Percentiles rank a stretch among this genome's conserved stretches.
Evolutionary conservation across 1,284 basidiomycete species (phyloP).

Genomic region (Rhodotorula sp.): DNA sequence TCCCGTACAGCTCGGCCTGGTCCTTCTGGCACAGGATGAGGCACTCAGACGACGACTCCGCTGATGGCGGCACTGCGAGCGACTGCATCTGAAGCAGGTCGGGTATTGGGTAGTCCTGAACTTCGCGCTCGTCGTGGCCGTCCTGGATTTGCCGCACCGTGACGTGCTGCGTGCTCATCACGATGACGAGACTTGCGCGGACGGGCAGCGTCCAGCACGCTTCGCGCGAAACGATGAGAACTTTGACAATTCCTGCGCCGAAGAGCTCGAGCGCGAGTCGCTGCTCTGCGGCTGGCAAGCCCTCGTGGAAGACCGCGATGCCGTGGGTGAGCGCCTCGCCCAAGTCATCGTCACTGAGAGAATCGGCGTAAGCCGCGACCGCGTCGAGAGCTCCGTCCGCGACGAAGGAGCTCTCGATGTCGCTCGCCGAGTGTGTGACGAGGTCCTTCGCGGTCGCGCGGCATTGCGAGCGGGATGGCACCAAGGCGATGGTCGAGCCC

Average conservation of each 20-base stretch:
- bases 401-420: slow-evolving; percentile 55
- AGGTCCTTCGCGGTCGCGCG: slow-evolving; percentile 74
- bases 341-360: slow-evolving; percentile 66
- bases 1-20: slow-evolving; percentile 69
- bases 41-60: slow-evolving; percentile 61
- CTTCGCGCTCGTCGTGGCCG: slow-evolving; percentile 23
- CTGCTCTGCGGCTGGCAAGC: slow-evolving; percentile 68
- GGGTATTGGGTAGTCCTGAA: slow-evolving; percentile 69
- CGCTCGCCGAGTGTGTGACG: slow-evolving; percentile 79
- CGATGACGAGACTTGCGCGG: slow-evolving; percentile 73
- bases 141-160: slow-evolving; percentile 31
- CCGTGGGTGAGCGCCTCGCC: slow-evolving; percentile 80
- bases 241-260: slow-evolving; percentile 73
- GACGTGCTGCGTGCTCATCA: slow-evolving; percentile 87
- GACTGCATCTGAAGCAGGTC: slow-evolving; percentile 92
- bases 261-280: slow-evolving; percentile 77
- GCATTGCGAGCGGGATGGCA: slow-evolving; percentile 81
- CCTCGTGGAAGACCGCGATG: slow-evolving; percentile 81
- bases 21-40: slow-evolving; percentile 84
- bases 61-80: slow-evolving; percentile 58
- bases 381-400: slow-evolving; percentile 59
- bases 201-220: slow-evolving; percentile 82
- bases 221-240: slow-evolving; percentile 78
- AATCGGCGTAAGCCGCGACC: slow-evolving; percentile 60
- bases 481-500: slow-evolving; percentile 71